A percentile compares a stretch with the other conserved stretches of the same genome.
These are phyloP conservation scores for Aspergillus bridgeri DNA, from an alignment of 495 filamentous ascomycete genomes.

Conservation along the genomic window DNA sequence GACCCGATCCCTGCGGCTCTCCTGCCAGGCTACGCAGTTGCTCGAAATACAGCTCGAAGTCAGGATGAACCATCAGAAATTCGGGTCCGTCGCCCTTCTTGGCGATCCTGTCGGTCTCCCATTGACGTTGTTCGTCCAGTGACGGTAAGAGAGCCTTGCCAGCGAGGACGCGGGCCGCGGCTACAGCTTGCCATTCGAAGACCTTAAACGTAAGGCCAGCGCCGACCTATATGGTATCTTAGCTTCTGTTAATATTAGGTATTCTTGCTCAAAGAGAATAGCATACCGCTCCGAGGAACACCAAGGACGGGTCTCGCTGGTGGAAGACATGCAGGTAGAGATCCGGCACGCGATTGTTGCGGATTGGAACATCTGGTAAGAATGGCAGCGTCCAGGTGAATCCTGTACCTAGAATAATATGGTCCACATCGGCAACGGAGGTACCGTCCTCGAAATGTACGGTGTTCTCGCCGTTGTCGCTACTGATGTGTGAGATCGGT, in stretches of 20 bases:
- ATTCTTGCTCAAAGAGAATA: background rate
- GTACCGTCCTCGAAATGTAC: conserved; percentile 49
- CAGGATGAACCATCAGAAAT: conserved; percentile 49
- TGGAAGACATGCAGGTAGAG: conserved; percentile 57
- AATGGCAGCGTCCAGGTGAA: conserved; percentile 56
- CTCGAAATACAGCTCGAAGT: conserved; percentile 57
- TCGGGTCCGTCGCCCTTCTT: conserved; percentile 46
- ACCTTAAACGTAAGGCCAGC: conserved; percentile 57
- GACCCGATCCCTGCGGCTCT: conserved; percentile 38
- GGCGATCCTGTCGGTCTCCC: conserved; percentile 50
- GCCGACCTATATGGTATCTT: conserved; percentile 41
- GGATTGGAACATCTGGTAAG: conserved; percentile 43
- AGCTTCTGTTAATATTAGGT: conserved; percentile 30
- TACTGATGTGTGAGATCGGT: conserved; percentile 44
- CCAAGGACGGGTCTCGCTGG: conserved; percentile 34
- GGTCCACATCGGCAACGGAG: conserved; percentile 45
- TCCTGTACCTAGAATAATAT: conserved; percentile 57
- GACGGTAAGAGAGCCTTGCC: conserved; percentile 47
- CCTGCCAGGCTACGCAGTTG: conserved; percentile 44
- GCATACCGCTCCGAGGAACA: conserved; percentile 43
- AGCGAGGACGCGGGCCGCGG: conserved; percentile 51
- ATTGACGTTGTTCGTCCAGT: conserved; percentile 39
- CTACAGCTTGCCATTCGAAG: conserved; percentile 61
- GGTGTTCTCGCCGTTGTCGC: conserved; percentile 31
- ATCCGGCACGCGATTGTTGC: conserved; percentile 52